A percentile compares a stretch with the other conserved stretches of the same genome.
Evolutionary conservation across 129 eudicot species (phyloP).

Genomic region (Lactuca sativa): DNA sequence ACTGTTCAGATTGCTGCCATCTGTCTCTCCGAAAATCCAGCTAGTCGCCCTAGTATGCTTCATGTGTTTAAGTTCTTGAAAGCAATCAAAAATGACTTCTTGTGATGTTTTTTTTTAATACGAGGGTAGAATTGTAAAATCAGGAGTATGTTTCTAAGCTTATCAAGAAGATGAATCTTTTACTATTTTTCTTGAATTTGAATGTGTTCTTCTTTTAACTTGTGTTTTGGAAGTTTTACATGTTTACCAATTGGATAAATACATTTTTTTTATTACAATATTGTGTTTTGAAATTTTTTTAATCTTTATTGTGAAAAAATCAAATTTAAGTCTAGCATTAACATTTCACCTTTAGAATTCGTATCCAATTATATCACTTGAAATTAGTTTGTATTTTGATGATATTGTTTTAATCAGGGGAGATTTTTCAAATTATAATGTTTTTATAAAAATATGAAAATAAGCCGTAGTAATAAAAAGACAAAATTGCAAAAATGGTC

Average conservation of each 20-base stretch:
- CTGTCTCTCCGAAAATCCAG: constrained; percentile 65
- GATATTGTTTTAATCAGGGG: background rate
- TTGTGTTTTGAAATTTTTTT: too few species aligned
- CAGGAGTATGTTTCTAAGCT: background rate
- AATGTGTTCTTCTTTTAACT: constrained; percentile 7
- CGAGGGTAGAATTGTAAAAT: constrained; percentile 10
- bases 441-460: too few species aligned
- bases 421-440: too few species aligned
- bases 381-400: too few species aligned
- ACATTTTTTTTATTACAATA: background rate
- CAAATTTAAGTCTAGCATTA: too few species aligned
- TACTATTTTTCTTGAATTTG: background rate
- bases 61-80: constrained; percentile 68
- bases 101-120: background rate
- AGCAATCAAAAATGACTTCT: constrained; percentile 48
- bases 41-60: constrained; percentile 64
- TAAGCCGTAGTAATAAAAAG: too few species aligned
- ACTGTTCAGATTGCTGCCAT: constrained; percentile 55
- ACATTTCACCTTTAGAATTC: background rate
- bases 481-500: too few species aligned
- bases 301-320: too few species aligned
- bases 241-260: background rate
- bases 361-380: background rate
- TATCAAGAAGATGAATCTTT: constrained; percentile 10
- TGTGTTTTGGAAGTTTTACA: background rate